Conservation (phyloP, 768 basidiomycete species). For the Suillus hirtellus region DNA sequence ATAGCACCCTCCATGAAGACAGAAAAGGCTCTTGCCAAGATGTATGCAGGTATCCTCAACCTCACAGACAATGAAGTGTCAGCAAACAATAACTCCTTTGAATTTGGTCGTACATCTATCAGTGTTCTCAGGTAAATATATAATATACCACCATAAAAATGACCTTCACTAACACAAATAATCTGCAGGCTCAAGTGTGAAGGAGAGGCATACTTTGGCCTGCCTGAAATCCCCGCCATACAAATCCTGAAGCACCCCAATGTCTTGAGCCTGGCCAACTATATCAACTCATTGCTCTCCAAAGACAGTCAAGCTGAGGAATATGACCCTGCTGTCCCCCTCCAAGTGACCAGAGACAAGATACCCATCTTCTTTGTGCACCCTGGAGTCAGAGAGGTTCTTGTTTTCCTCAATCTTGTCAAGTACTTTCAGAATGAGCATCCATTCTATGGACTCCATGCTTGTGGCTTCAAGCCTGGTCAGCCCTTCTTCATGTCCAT, state of each 20-base stretch:
- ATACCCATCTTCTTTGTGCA: slow-evolving; percentile 46
- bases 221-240: slow-evolving; percentile 38
- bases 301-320: slow-evolving; percentile 20
- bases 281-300: slow-evolving; percentile 29
- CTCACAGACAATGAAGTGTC: slow-evolving; percentile 24
- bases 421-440: slow-evolving; percentile 40
- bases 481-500: slow-evolving; percentile 33
- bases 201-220: slow-evolving; percentile 27
- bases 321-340: slow-evolving; percentile 43
- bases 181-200: slow-evolving; percentile 26
- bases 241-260: slow-evolving; percentile 38
- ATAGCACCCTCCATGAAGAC: slow-evolving; percentile 25
- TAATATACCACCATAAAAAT: background rate
- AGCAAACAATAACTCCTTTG: slow-evolving; percentile 38
- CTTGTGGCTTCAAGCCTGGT: slow-evolving; percentile 38
- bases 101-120: slow-evolving; percentile 43
- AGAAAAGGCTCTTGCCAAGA: slow-evolving; percentile 31
- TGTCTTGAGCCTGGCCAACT: slow-evolving; percentile 32
- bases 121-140: slow-evolving; percentile 29
- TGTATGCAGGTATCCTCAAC: slow-evolving; percentile 34
- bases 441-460: slow-evolving; percentile 40
- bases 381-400: slow-evolving; percentile 43
- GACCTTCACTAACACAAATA: background rate
- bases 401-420: slow-evolving; percentile 44
- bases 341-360: slow-evolving; percentile 38